These are phyloP conservation scores for Leishmania gerbilli DNA, from an alignment of 208 protist species.

Conservation along the genomic window DNA sequence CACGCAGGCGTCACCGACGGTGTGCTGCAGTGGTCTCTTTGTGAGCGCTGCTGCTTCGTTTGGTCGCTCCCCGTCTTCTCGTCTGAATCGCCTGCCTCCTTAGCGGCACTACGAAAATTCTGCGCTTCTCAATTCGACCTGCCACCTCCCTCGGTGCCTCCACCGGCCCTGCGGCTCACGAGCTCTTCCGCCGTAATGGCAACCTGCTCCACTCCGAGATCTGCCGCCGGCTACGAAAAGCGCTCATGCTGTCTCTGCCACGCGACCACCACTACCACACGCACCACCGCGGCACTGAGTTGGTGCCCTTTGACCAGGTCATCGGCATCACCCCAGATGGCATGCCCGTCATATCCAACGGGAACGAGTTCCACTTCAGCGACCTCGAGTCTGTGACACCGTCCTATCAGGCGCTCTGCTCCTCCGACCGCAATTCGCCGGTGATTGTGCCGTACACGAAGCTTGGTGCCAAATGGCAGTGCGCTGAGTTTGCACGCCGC, in stretches of 20 bases:
- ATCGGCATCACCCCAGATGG: constrained; percentile 65
- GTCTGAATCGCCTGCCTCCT: neutral
- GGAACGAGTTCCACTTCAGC: constrained; percentile 56
- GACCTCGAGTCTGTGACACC: constrained; percentile 47
- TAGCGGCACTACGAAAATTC: constrained; percentile 11
- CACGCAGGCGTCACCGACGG: neutral
- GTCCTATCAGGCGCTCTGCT: constrained; percentile 36
- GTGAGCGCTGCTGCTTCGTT: neutral
- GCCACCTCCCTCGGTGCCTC: constrained; percentile 10
- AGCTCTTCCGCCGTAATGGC: constrained; percentile 11
- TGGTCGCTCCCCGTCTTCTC: neutral
- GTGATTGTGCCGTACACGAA: constrained; percentile 28
- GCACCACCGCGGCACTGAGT: constrained; percentile 43
- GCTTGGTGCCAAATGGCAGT: constrained; percentile 72
- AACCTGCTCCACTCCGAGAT: constrained; percentile 33
- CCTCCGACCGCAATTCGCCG: constrained; percentile 29
- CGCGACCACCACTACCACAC: constrained; percentile 37
- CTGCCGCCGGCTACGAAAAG: constrained; percentile 19
- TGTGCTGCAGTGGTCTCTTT: neutral
- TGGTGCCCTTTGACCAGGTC: constrained; percentile 57
- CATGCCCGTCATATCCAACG: constrained; percentile 80
- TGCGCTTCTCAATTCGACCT: constrained; percentile 11
- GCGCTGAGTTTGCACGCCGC: constrained; percentile 72
- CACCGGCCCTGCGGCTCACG: constrained; percentile 8
- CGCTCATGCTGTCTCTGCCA: constrained; percentile 25